Evolutionary conservation across 129 eudicot genomes (phyloP).

Genomic region (Helianthus annuus): DNA sequence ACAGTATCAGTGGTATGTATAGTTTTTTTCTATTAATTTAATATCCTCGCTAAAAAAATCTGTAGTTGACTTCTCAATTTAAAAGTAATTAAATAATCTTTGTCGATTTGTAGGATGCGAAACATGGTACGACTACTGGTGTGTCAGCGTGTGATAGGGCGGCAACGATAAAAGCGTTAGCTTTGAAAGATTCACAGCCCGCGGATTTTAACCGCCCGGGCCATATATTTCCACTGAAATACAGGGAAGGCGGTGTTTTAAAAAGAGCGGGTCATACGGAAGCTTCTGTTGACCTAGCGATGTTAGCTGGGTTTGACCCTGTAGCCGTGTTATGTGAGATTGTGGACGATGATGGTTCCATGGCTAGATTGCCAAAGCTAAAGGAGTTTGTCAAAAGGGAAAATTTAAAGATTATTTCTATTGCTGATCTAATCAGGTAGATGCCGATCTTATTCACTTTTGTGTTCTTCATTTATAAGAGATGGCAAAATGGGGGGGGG

Average conservation of each 20-base stretch:
- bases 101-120: constrained; percentile 65
- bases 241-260: constrained; percentile 81
- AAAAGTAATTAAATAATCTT: not conserved
- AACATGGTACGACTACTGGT: constrained; percentile 80
- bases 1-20: constrained; percentile 79
- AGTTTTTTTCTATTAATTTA: not conserved
- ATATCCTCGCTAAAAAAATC: not conserved
- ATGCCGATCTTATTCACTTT: not conserved
- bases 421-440: constrained; percentile 80
- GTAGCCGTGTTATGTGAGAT: constrained; percentile 80
- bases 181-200: constrained; percentile 68
- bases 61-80: not conserved
- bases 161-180: constrained; percentile 67
- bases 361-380: constrained; percentile 84
- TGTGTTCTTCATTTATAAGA: not conserved
- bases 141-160: constrained; percentile 85
- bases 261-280: constrained; percentile 93
- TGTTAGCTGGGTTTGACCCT: constrained; percentile 75
- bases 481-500: not conserved
- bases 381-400: constrained; percentile 56
- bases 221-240: constrained; percentile 81
- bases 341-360: constrained; percentile 93
- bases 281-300: constrained; percentile 78
- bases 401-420: constrained; percentile 65
- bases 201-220: constrained; percentile 87